A percentile compares a stretch with the other conserved stretches of the same genome.
Evolutionary conservation across 768 basidiomycete species (phyloP).

Genomic region (Tylopilus intermedius): DNA sequence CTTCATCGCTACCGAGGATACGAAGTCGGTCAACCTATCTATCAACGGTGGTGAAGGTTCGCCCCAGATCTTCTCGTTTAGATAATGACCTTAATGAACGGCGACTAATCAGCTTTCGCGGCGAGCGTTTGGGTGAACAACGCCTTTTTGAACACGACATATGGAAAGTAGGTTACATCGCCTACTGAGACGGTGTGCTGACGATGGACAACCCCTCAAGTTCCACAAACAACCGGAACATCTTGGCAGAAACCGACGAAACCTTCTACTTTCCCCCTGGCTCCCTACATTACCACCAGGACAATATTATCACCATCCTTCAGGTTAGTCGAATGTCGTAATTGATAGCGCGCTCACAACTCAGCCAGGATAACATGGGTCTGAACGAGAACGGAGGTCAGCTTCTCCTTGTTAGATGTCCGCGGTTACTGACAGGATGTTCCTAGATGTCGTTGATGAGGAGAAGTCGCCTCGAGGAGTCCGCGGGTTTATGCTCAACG

Average conservation of each 20-base stretch:
- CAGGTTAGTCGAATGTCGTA: constrained; percentile 44
- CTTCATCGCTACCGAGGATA: constrained; percentile 57
- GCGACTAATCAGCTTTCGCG: constrained; percentile 51
- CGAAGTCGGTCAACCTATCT: constrained; percentile 64
- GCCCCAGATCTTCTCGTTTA: constrained; percentile 3
- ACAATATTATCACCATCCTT: constrained; percentile 75
- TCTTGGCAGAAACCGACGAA: constrained; percentile 64
- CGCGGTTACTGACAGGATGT: not conserved
- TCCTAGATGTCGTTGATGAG: constrained; percentile 39
- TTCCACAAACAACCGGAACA: constrained; percentile 60
- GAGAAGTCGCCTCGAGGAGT: constrained; percentile 76
- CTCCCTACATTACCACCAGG: constrained; percentile 44
- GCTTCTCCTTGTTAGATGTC: constrained; percentile 7
- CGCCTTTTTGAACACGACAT: constrained; percentile 65
- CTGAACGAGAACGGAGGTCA: constrained; percentile 57
- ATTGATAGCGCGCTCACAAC: not conserved
- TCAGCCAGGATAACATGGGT: constrained; percentile 70
- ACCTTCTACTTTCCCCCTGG: constrained; percentile 58
- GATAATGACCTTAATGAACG: not conserved
- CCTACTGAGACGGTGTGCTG: not conserved
- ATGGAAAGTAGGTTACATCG: constrained; percentile 54
- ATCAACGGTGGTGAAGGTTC: constrained; percentile 78
- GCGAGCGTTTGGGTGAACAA: constrained; percentile 79
- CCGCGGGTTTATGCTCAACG: constrained; percentile 66
- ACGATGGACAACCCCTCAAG: constrained; percentile 20